Base-by-base conservation (phyloP, 2,329 filamentous ascomycete genomes). In the Epichloe uncinata region DNA sequence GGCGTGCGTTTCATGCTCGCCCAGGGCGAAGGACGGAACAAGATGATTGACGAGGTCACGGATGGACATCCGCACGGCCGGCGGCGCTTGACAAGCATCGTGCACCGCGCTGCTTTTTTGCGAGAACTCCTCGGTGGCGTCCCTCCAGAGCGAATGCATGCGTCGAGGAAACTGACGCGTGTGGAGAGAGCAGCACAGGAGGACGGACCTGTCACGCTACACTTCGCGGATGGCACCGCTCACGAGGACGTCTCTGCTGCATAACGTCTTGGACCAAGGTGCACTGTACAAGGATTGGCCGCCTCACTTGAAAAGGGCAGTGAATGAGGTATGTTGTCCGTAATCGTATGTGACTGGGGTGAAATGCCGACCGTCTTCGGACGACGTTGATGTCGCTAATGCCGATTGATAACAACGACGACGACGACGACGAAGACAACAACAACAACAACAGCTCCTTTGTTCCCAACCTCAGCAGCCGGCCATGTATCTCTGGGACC, bases 91-190 rank as follows among this genome's bases (percentile, higher is more conserved):
- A 48, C 46, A 6, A 48, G 46, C 22, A 50, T 57, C 20, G 49
- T 60, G 5, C 57, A 61, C 26, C 54, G 58, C 16, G 57, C 57
- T 2, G 49, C 54, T 0, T 51, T 59, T 9, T 49, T 60, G 2
- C 50, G 52, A 7, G 55, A 56, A 9, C 50, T 60, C 3, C 48
- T 59, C 4, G 53, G 49, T 4, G 52, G 51, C 2, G 47, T 58
- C 2, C 55, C 56, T 1, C 2, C 37, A 12, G 46, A 48, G 22
- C 36, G 35, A 34, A 20, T 44, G 48, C 12, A 50, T 51, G 15
- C 46, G 58, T 8, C 43, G 57, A 58, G 42, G 26, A 53, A 50
- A 41, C 45, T 60, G 4, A 35, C 18, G 3, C 20, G 22, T 2
- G 50, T 59, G 41, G 15, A 49, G 30, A 37, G 47, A 33, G 6